phyloP scores from a whole-genome alignment of 2,329 filamentous ascomycete genomes.

The Fusarium mexicanum region DNA sequence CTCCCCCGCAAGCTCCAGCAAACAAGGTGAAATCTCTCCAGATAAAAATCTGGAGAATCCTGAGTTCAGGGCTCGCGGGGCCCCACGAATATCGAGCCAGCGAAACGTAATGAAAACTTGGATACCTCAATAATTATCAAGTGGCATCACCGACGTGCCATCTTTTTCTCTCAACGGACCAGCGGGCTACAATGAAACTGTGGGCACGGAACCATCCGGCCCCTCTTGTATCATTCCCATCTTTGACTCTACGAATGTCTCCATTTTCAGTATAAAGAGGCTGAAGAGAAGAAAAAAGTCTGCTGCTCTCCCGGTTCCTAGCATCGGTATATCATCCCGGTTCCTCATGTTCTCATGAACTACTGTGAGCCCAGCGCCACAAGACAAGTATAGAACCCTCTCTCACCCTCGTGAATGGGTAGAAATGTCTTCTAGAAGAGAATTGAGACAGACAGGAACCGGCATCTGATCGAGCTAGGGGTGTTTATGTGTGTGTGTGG shows the following conservation, averaged over 20 bases:
- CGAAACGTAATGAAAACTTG: constrained; percentile 43
- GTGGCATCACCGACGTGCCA: constrained; percentile 16
- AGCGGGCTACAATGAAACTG: background rate
- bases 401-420: constrained; percentile 13
- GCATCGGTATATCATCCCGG: background rate
- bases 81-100: constrained; percentile 35
- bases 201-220: constrained; percentile 27
- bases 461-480: constrained; percentile 12
- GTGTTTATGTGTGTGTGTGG: constrained; percentile 13
- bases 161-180: background rate
- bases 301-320: constrained; percentile 2
- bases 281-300: background rate
- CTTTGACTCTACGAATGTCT: background rate
- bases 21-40: constrained; percentile 30
- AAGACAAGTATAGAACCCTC: constrained; percentile 9
- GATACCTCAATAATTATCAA: background rate
- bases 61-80: constrained; percentile 34
- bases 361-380: constrained; percentile 24
- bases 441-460: background rate
- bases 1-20: constrained; percentile 35
- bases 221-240: background rate
- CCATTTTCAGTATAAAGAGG: background rate
- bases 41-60: constrained; percentile 12
- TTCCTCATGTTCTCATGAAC: constrained; percentile 1
- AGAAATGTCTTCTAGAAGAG: constrained; percentile 24